Base-by-base conservation (phyloP, 768 basidiomycete species). In the Asterophora parasitica region DNA sequence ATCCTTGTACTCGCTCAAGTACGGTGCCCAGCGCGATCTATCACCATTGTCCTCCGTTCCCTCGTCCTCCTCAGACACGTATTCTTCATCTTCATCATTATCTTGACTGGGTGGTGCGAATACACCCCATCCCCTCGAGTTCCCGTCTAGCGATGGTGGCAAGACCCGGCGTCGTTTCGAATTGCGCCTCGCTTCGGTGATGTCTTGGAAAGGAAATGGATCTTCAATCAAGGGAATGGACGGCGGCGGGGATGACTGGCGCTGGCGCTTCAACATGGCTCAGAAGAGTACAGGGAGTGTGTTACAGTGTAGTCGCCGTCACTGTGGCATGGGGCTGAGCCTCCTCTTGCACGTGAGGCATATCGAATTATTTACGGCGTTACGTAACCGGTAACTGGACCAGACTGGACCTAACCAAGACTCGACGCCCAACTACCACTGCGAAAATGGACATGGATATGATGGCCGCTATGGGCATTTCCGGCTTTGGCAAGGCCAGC, bases 401-500 rank as follows among this genome's bases (percentile, higher is more conserved):
- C 4, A 31, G 30, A 9, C 9, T 12, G 4, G 30, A 9, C 28
- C 28, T 30, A 30, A 30, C 20, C 7, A 26, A 19, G 11, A 4
- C 39, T 26, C 39, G 20, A 39, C 37, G 6, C 23, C 13, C 27
- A 35, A 42, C 70, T 72, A 72, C 52, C 69, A 19, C 23, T 23
- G 6, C 23, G 6, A 3, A 23, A 6, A 23, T 23, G 23, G 79
- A 83, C 64, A 74, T 75, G 68, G 88, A 90, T 51, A 67, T 91
- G 15, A 76, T 91, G 58, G 81, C 85, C 2, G 79, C 84, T 9
- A 91, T 93, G 85, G 90, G 90, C 5, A 87, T 92, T 48, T 58
- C 80, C 58, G 86, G 86, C 17, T 93, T 93, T 61, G 91, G 91
- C 19, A 92, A 91, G 68, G 66, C 82, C 36, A 60, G 68, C 19